Conservation (phyloP, 2,329 filamentous ascomycete species). For the Pyrenophora teres region DNA sequence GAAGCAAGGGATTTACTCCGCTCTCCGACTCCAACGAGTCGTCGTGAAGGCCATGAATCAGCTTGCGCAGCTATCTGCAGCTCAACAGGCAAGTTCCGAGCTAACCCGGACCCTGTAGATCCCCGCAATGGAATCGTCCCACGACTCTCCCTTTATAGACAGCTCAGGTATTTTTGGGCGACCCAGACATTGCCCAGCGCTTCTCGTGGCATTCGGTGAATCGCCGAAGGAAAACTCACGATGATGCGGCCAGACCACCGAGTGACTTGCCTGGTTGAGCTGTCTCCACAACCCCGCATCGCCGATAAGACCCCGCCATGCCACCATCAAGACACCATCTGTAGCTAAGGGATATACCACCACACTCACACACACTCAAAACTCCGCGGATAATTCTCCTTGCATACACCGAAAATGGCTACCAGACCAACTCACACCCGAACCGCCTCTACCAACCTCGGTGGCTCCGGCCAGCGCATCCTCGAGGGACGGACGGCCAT, state of each 20-base stretch:
- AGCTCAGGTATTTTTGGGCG: not conserved
- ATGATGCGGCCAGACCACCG: constrained; percentile 22
- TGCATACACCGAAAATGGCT: constrained; percentile 40
- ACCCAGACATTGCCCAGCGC: not conserved
- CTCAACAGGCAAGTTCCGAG: constrained; percentile 2
- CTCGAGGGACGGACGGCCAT: constrained; percentile 76
- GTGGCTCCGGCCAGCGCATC: constrained; percentile 39
- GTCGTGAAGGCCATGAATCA: not conserved
- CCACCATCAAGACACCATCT: constrained; percentile 20
- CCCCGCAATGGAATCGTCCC: not conserved
- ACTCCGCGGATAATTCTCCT: constrained; percentile 1
- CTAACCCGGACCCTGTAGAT: constrained; percentile 15
- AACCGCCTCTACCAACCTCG: constrained; percentile 49
- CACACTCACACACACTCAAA: not conserved
- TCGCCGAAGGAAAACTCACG: constrained; percentile 1
- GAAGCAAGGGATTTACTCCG: not conserved
- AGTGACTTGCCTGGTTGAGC: constrained; percentile 20
- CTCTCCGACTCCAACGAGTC: not conserved
- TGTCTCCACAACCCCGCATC: constrained; percentile 25
- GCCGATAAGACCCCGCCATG: constrained; percentile 29
- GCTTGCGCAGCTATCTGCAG: constrained; percentile 1
- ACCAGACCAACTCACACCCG: constrained; percentile 40
- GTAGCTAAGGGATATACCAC: not conserved
- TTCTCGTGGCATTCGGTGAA: constrained; percentile 6
- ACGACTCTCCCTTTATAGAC: not conserved